A percentile compares a stretch with the other conserved stretches of the same genome.
These are phyloP conservation scores for Alternaria postmessia DNA, from an alignment of 2,329 filamentous ascomycete species.

Conservation along the genomic window DNA sequence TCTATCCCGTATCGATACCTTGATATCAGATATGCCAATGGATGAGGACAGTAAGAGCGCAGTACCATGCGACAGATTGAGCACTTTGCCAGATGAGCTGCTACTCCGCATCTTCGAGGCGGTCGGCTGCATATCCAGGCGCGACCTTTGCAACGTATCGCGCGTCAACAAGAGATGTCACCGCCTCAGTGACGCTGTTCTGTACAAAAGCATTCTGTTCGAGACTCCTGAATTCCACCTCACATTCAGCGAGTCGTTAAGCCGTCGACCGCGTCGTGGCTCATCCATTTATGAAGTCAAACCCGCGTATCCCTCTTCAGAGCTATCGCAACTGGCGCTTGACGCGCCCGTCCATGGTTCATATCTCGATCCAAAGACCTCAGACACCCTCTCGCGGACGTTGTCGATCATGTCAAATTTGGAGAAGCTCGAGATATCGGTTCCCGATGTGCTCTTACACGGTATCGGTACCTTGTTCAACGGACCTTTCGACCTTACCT, in stretches of 20 bases:
- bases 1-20: background rate
- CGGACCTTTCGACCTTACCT: constrained; percentile 44
- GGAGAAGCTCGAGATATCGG: constrained; percentile 43
- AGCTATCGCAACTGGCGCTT: constrained; percentile 41
- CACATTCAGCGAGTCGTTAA: constrained; percentile 44
- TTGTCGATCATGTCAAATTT: constrained; percentile 46
- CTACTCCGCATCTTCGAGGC: constrained; percentile 42
- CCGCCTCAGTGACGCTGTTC: constrained; percentile 40
- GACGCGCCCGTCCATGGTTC: constrained; percentile 39
- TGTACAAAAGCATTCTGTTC: constrained; percentile 45
- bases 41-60: constrained; percentile 5
- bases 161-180: constrained; percentile 42
- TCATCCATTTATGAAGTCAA: constrained; percentile 45
- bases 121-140: constrained; percentile 35
- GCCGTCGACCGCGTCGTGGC: constrained; percentile 42
- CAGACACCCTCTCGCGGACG: constrained; percentile 42
- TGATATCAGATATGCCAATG: constrained; percentile 3
- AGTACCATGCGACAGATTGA: constrained; percentile 22
- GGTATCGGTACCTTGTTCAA: constrained; percentile 46
- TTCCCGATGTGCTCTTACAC: constrained; percentile 39
- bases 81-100: constrained; percentile 40
- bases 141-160: constrained; percentile 40
- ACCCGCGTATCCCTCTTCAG: constrained; percentile 41
- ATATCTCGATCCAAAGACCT: constrained; percentile 32
- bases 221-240: constrained; percentile 43